Evolutionary conservation across 495 filamentous ascomycete genomes (phyloP).

Genomic region (Xanthoparmelia taractica): DNA sequence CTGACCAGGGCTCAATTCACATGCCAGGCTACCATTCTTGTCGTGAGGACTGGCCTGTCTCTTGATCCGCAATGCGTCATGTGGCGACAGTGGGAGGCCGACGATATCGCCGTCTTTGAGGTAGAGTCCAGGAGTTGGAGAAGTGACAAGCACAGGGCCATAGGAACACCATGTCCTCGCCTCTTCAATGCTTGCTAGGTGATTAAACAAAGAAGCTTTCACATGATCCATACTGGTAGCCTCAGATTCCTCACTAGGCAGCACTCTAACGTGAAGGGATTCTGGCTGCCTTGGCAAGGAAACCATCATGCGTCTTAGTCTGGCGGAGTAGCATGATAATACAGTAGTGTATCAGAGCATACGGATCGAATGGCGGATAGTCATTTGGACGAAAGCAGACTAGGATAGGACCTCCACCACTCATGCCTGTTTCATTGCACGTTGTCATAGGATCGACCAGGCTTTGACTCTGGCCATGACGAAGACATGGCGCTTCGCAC

Average conservation of each 20-base stretch:
- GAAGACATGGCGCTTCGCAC: neutral
- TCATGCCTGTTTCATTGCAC: neutral
- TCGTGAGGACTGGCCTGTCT: neutral
- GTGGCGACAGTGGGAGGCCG: conserved; percentile 3
- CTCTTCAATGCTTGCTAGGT: neutral
- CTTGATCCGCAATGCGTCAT: neutral
- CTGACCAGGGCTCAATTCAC: neutral
- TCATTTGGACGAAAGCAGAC: neutral
- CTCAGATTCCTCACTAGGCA: neutral
- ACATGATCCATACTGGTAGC: neutral
- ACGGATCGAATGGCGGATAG: neutral
- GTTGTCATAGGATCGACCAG: neutral
- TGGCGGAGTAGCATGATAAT: neutral
- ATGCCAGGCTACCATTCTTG: neutral
- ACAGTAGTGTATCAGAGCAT: neutral
- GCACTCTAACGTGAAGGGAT: neutral
- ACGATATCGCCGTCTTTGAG: neutral
- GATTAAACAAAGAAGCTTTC: neutral
- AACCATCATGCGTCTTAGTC: neutral
- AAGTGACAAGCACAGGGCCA: neutral
- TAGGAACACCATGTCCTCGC: neutral
- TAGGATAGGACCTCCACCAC: neutral
- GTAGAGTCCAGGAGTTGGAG: neutral
- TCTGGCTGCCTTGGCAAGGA: neutral
- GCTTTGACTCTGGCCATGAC: neutral